A percentile compares a stretch with the other conserved stretches of the same genome.
phyloP scores from a whole-genome alignment of 2,329 filamentous ascomycete genomes.

The Blastomyces parvus region DNA sequence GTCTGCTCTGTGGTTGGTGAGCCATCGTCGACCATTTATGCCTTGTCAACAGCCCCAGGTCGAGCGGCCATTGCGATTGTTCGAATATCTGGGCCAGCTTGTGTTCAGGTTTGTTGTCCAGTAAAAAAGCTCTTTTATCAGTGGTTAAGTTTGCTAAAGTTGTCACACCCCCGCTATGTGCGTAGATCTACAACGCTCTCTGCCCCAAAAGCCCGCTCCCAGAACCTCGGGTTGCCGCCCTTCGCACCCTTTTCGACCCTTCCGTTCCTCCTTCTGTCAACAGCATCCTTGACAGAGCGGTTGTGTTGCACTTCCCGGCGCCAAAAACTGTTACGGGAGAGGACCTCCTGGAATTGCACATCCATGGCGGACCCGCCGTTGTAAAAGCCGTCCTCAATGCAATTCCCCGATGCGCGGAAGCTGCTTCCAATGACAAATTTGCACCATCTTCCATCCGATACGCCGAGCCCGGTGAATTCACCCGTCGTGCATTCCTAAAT shows the following conservation, averaged over 20 bases:
- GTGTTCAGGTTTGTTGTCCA: slow-evolving; percentile 47
- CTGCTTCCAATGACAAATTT: slow-evolving; percentile 9
- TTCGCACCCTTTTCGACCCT: slow-evolving; percentile 65
- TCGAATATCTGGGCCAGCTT: slow-evolving; percentile 71
- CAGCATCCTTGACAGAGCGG: slow-evolving; percentile 60
- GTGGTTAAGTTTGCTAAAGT: background rate
- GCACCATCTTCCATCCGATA: slow-evolving; percentile 53
- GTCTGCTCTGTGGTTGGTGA: slow-evolving; percentile 14
- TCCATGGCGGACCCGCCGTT: slow-evolving; percentile 86
- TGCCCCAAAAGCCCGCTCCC: slow-evolving; percentile 49
- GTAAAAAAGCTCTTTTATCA: background rate
- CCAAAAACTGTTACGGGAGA: slow-evolving; percentile 85
- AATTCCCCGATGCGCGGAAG: slow-evolving; percentile 45
- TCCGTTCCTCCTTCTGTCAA: slow-evolving; percentile 26
- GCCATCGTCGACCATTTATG: slow-evolving; percentile 63
- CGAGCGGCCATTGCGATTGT: slow-evolving; percentile 85
- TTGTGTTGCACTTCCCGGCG: slow-evolving; percentile 72
- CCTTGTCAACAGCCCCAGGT: slow-evolving; percentile 76
- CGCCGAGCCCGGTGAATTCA: slow-evolving; percentile 93
- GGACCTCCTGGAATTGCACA: slow-evolving; percentile 81
- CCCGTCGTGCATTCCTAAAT: slow-evolving; percentile 81
- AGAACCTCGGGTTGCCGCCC: slow-evolving; percentile 54
- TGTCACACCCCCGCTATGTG: background rate
- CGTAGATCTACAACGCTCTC: slow-evolving; percentile 54
- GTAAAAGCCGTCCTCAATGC: slow-evolving; percentile 76